Conservation (phyloP, 805 yeast genomes). For the Saitoella complicata region DNA sequence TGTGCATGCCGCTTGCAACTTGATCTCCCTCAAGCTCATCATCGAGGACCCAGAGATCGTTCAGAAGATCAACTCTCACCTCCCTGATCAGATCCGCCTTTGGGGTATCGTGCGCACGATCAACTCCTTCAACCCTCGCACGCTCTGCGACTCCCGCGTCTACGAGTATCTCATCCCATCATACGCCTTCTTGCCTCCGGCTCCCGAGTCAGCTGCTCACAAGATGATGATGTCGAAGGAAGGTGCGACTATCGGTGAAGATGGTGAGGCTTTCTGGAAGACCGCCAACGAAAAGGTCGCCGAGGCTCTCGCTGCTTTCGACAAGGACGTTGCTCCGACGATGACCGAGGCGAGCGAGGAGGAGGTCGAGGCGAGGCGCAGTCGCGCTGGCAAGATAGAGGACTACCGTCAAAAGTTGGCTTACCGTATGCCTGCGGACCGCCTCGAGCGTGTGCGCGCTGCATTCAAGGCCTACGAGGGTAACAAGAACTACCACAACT, state of each 20-base stretch:
- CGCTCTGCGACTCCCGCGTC: conserved; percentile 87
- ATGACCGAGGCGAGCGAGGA: too few species aligned
- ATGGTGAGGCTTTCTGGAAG: neutral
- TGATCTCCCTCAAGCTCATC: conserved; percentile 67
- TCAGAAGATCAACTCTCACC: conserved; percentile 48
- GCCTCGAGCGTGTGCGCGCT: conserved; percentile 45
- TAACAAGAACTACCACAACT: conserved; percentile 82
- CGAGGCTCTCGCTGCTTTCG: neutral
- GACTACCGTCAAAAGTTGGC: conserved; percentile 10
- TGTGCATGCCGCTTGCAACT: conserved; percentile 94
- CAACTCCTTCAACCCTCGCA: conserved; percentile 84
- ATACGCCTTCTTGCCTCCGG: conserved; percentile 80
- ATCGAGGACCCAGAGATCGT: conserved; percentile 66
- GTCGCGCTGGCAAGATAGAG: too few species aligned
- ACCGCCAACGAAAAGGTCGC: neutral
- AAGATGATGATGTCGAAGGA: neutral
- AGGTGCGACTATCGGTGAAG: neutral
- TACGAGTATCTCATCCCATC: conserved; percentile 91
- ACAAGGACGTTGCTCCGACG: neutral
- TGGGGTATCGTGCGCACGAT: conserved; percentile 89
- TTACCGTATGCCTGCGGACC: conserved; percentile 47
- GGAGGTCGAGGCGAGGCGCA: too few species aligned
- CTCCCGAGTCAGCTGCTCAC: conserved; percentile 39
- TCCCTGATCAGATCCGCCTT: conserved; percentile 77
- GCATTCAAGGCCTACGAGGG: conserved; percentile 67